These are phyloP conservation scores for Zygoascus bituminiphila DNA, from an alignment of 805 yeast genomes.

Conservation along the genomic window DNA sequence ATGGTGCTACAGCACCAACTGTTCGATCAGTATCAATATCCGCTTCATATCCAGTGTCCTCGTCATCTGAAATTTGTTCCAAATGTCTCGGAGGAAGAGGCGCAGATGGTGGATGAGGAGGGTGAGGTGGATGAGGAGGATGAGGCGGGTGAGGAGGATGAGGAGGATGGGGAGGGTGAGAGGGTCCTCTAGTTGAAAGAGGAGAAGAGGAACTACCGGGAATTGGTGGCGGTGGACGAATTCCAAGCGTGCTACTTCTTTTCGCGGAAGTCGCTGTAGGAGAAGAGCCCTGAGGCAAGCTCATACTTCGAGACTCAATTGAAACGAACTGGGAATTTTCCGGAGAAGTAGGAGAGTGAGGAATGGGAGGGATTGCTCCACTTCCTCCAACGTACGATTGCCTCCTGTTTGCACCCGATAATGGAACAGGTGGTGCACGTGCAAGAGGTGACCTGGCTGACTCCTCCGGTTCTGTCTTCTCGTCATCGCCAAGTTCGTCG, in stretches of 20 bases:
- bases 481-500: slow-evolving; percentile 25
- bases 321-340: neutral
- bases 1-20: slow-evolving; percentile 10
- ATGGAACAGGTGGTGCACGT: slow-evolving; percentile 3
- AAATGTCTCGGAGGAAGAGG: slow-evolving; percentile 5
- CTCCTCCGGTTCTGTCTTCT: slow-evolving; percentile 23
- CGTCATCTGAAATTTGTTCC: slow-evolving; percentile 36
- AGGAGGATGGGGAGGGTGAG: neutral
- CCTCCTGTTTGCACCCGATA: neutral
- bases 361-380: slow-evolving; percentile 19
- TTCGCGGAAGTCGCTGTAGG: slow-evolving; percentile 1
- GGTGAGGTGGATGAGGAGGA: slow-evolving; percentile 6
- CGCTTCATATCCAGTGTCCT: slow-evolving; percentile 60
- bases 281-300: neutral
- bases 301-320: slow-evolving; percentile 1
- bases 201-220: slow-evolving; percentile 1
- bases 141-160: slow-evolving; percentile 1
- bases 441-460: neutral
- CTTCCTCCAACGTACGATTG: slow-evolving; percentile 17
- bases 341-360: slow-evolving; percentile 7
- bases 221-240: slow-evolving; percentile 4
- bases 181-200: neutral
- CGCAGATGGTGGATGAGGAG: slow-evolving; percentile 8
- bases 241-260: neutral
- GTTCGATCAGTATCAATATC: slow-evolving; percentile 44